A percentile compares a stretch with the other conserved stretches of the same genome.
phyloP scores from a whole-genome alignment of 176 grass and related monocot species.

The Rhipidocladum racemiflorum region DNA sequence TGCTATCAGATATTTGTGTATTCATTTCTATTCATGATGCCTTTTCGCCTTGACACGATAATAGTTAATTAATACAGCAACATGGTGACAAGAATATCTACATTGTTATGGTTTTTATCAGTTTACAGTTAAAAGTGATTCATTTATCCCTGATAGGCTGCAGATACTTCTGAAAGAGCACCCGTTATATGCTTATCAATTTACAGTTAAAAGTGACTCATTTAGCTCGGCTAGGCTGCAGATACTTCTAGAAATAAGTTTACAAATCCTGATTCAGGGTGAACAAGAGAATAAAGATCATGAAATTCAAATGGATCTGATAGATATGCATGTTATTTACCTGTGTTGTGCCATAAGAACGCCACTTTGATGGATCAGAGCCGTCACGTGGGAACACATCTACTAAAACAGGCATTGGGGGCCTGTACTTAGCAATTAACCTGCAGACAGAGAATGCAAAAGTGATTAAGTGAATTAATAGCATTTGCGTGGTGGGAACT shows the following conservation, averaged over 20 bases:
- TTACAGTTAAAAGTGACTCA: background rate
- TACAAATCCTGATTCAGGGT: background rate
- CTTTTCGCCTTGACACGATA: background rate
- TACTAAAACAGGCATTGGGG: slow-evolving; percentile 80
- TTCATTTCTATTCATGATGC: slow-evolving; percentile 11
- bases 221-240: background rate
- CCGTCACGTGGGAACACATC: slow-evolving; percentile 67
- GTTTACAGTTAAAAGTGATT: background rate
- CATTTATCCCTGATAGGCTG: background rate
- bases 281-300: background rate
- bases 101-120: background rate
- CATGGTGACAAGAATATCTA: slow-evolving; percentile 5
- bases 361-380: slow-evolving; percentile 56
- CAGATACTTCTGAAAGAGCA: background rate
- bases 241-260: slow-evolving; percentile 9
- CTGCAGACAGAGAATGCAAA: slow-evolving; percentile 42
- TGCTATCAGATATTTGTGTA: slow-evolving; percentile 12
- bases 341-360: slow-evolving; percentile 64
- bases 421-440: slow-evolving; percentile 89
- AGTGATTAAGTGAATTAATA: slow-evolving; percentile 21
- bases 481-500: background rate
- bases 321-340: slow-evolving; percentile 37
- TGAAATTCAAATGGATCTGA: background rate
- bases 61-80: background rate
- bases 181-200: background rate